Conservation (phyloP, 352 stramenopile genomes). For the Globisporangium middletonii region DNA sequence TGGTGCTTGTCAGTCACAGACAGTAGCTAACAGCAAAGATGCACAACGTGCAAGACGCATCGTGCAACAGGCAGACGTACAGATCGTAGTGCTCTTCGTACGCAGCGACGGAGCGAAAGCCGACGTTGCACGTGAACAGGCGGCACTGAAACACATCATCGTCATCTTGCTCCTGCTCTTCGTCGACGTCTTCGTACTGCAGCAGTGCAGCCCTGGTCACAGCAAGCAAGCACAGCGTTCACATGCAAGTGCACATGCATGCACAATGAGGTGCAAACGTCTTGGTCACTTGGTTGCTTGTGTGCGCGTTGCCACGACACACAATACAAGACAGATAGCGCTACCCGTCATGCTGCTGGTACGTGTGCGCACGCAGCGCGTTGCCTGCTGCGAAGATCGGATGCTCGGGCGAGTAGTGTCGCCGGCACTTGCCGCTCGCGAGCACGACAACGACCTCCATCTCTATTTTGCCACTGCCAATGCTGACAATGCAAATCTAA, state of each 20-base stretch:
- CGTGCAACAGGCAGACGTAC: conserved; percentile 19
- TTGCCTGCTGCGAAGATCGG: conserved; percentile 39
- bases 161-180: conserved; percentile 2
- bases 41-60: too few species aligned
- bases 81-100: conserved; percentile 69
- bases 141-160: conserved; percentile 26
- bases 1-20: too few species aligned
- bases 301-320: neutral
- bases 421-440: conserved; percentile 39
- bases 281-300: neutral
- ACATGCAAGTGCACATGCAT: too few species aligned
- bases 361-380: conserved; percentile 33
- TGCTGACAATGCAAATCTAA: neutral
- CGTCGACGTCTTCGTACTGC: conserved; percentile 4
- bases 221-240: neutral
- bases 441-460: conserved; percentile 30
- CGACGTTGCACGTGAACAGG: conserved; percentile 38
- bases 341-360: conserved; percentile 30
- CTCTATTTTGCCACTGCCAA: neutral
- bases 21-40: too few species aligned
- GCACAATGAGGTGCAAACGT: too few species aligned
- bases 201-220: conserved; percentile 2
- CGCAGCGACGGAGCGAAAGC: conserved; percentile 31
- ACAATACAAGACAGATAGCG: neutral
- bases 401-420: conserved; percentile 47